These are phyloP conservation scores for Amorphotheca resinae DNA, from an alignment of 495 filamentous ascomycete species.

Conservation along the genomic window DNA sequence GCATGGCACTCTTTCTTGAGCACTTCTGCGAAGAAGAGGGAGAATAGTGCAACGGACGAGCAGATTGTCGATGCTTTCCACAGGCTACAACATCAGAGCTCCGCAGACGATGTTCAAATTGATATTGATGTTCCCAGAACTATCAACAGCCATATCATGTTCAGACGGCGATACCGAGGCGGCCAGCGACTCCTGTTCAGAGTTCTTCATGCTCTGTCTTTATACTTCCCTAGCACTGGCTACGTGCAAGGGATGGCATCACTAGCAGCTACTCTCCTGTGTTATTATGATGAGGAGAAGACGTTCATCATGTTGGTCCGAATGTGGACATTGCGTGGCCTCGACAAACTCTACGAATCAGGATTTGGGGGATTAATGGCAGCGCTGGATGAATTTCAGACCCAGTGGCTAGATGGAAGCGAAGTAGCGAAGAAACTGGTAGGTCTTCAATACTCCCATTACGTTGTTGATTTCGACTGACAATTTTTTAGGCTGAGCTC, in stretches of 20 bases:
- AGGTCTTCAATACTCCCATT: conserved; percentile 27
- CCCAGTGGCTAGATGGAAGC: conserved; percentile 64
- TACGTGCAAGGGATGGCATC: conserved; percentile 99
- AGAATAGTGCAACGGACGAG: conserved; percentile 49
- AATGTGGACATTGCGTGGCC: conserved; percentile 76
- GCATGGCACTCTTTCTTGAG: conserved; percentile 93
- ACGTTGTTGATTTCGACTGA: not conserved
- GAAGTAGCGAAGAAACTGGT: conserved; percentile 70
- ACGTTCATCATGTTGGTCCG: conserved; percentile 92
- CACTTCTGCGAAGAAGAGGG: conserved; percentile 58
- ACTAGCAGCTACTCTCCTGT: conserved; percentile 82
- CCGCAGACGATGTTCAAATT: conserved; percentile 91
- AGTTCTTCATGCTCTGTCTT: conserved; percentile 78
- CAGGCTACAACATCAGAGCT: conserved; percentile 55
- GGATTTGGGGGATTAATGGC: conserved; percentile 84
- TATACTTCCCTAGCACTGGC: conserved; percentile 83
- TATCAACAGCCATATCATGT: conserved; percentile 96
- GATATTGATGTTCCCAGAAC: conserved; percentile 95
- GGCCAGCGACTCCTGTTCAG: conserved; percentile 89
- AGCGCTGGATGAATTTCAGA: conserved; percentile 79
- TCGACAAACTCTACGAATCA: conserved; percentile 70
- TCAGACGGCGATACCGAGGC: conserved; percentile 77
- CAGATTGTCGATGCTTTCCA: conserved; percentile 59
- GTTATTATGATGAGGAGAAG: conserved; percentile 92
- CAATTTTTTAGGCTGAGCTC: conserved; percentile 50